Base-by-base conservation (phyloP, 1,284 basidiomycete species). In the Ceratorhiza oryzae-sativae region DNA sequence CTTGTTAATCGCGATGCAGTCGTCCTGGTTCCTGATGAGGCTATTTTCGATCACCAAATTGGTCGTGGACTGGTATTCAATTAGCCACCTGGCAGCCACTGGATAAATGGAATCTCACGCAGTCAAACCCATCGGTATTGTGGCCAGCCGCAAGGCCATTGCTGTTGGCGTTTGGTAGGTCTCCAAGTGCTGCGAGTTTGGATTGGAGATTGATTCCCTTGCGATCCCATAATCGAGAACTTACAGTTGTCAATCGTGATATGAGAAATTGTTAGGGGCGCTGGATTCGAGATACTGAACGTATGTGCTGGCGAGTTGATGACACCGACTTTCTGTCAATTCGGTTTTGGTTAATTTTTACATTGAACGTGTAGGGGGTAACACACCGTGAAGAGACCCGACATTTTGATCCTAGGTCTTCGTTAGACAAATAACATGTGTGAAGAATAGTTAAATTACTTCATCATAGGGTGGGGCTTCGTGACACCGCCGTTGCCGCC, bases 391-490 rank as follows among this genome's bases (percentile, higher is more conserved):
- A 73, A 73, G 5, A 51, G 18, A n/a, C 73, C 73, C 9, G 59
- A 65, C 0, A 85, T 86, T 75, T 83, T 83, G 72, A 87, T 86
- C 77, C 67, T 68, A 20, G 32, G 3, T n/a, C 20, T n/a, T 20
- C 18, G 36, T 67, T 6, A 67, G 51, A 8, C 20, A 27, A 25
- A 25, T 4, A 27, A 23, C 25, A 49, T 27, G 18, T 23, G 42
- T 25, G 8, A 63, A 12, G 32, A 48, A 20, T 5, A 18, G 9
- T 20, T 23, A 18, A 63, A 45, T 48, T 30, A 58, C 65, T 78
- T 80, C 82, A 79, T 79, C 77, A 80, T 55, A 78, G 82, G 67
- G 79, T 83, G 82, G 9, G 85, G 85, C 71, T 86, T 86, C 2
- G 68, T 73, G 0, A 76, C 72, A 8, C 83, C 82, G 41, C 80